A percentile compares a stretch with the other conserved stretches of the same genome.
phyloP scores from a whole-genome alignment of 164 flowering plant genomes.

The Litsea cubeba region DNA sequence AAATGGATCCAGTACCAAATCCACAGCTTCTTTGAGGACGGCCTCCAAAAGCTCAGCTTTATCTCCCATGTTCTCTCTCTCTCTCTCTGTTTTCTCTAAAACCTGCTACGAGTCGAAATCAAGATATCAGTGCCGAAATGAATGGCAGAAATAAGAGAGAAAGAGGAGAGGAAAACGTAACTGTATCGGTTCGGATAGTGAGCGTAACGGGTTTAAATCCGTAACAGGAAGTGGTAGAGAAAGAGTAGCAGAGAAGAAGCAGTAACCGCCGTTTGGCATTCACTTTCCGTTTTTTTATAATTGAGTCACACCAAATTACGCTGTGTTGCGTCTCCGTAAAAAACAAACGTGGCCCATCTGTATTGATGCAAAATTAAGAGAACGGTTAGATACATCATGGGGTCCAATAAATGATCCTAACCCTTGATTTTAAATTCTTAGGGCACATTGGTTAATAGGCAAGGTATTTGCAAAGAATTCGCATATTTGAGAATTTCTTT shows the following conservation, averaged over 20 bases:
- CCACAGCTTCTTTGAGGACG: constrained; percentile 64
- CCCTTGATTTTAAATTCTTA: too few relatives aligned
- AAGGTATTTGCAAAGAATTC: too few relatives aligned
- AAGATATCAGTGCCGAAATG: not conserved
- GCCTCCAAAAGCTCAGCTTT: constrained; percentile 47
- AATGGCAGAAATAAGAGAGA: not conserved
- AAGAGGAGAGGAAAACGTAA: not conserved
- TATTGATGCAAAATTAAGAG: too few relatives aligned
- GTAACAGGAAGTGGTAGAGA: not conserved
- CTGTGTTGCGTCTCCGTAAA: too few relatives aligned
- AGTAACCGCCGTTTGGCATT: not conserved
- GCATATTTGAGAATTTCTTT: too few relatives aligned
- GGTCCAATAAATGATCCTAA: too few relatives aligned
- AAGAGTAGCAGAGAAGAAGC: not conserved
- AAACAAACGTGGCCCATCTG: too few relatives aligned
- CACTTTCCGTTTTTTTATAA: not conserved
- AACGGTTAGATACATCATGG: too few relatives aligned
- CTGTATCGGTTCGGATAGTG: not conserved
- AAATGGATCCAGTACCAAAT: constrained; percentile 38
- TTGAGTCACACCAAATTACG: too few relatives aligned
- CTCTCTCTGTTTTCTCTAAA: not conserved
- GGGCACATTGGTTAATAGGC: too few relatives aligned
- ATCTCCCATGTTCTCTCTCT: constrained; percentile 35
- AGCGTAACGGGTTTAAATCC: too few relatives aligned
- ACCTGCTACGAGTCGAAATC: not conserved